phyloP scores from a whole-genome alignment of 2,329 filamentous ascomycete species.

The Cercospora sesami region DNA sequence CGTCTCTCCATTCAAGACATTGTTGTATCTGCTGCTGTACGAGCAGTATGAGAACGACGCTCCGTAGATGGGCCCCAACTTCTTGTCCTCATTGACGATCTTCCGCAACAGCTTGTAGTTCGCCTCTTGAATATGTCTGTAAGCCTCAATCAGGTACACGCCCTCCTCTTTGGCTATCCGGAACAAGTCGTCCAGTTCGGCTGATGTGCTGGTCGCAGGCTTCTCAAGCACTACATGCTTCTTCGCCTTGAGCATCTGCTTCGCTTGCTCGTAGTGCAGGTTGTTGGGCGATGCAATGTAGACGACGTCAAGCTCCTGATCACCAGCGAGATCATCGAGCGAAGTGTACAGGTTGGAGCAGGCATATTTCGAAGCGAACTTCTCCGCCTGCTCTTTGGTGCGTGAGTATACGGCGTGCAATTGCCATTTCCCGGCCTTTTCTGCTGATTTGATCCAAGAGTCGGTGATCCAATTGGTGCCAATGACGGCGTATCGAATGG shows the following conservation, averaged over 20 bases:
- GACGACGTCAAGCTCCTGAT: slow-evolving; percentile 44
- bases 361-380: slow-evolving; percentile 47
- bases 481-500: slow-evolving; percentile 49
- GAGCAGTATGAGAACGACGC: slow-evolving; percentile 49
- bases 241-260: slow-evolving; percentile 44
- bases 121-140: slow-evolving; percentile 52
- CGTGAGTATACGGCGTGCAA: slow-evolving; percentile 52
- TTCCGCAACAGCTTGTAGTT: slow-evolving; percentile 50
- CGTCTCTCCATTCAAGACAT: slow-evolving; percentile 48
- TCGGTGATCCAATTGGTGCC: slow-evolving; percentile 54
- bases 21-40: slow-evolving; percentile 50
- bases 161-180: slow-evolving; percentile 43
- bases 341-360: slow-evolving; percentile 43
- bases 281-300: slow-evolving; percentile 55
- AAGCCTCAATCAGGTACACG: slow-evolving; percentile 51
- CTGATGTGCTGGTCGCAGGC: slow-evolving; percentile 47
- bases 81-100: slow-evolving; percentile 38
- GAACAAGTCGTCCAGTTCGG: slow-evolving; percentile 48
- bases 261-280: slow-evolving; percentile 50
- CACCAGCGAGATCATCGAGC: slow-evolving; percentile 43
- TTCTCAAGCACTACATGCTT: slow-evolving; percentile 56
- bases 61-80: slow-evolving; percentile 47
- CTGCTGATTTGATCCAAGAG: slow-evolving; percentile 48
- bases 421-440: slow-evolving; percentile 47
- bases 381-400: slow-evolving; percentile 44